Conservation (phyloP, 306 rosid genomes). For the Pterocarpus macrocarpus region DNA sequence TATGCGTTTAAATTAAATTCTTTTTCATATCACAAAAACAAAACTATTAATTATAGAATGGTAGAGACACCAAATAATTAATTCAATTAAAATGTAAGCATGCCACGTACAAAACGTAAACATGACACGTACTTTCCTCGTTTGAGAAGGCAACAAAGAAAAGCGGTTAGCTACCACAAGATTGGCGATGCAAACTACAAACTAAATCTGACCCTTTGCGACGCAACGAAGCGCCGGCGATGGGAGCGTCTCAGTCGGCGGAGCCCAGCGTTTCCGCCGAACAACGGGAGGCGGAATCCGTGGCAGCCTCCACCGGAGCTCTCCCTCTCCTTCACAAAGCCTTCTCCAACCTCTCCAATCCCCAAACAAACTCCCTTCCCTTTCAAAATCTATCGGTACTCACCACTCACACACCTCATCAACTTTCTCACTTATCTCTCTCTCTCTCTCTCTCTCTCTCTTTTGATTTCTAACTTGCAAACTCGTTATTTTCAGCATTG, state of each 20-base stretch:
- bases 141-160: neutral
- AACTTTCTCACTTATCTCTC: neutral
- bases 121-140: neutral
- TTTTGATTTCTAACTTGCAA: constrained; percentile 27
- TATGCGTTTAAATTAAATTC: too few relatives aligned
- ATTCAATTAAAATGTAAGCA: too few relatives aligned
- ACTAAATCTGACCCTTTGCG: neutral
- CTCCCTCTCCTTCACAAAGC: constrained; percentile 77
- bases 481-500: constrained; percentile 63
- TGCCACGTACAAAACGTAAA: neutral
- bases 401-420: neutral
- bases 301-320: constrained; percentile 81
- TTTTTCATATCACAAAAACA: too few relatives aligned
- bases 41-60: too few relatives aligned
- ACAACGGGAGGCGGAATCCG: constrained; percentile 69
- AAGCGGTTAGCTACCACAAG: neutral
- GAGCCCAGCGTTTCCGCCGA: constrained; percentile 61
- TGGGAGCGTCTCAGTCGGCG: constrained; percentile 88
- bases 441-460: neutral
- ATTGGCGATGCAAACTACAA: neutral
- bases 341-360: constrained; percentile 72
- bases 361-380: constrained; percentile 65
- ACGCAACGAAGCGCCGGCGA: constrained; percentile 38
- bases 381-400: constrained; percentile 63
- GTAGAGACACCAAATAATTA: too few relatives aligned